These are phyloP conservation scores for Bipolaris sorokiniana DNA, from an alignment of 2,329 filamentous ascomycete species.

Conservation along the genomic window DNA sequence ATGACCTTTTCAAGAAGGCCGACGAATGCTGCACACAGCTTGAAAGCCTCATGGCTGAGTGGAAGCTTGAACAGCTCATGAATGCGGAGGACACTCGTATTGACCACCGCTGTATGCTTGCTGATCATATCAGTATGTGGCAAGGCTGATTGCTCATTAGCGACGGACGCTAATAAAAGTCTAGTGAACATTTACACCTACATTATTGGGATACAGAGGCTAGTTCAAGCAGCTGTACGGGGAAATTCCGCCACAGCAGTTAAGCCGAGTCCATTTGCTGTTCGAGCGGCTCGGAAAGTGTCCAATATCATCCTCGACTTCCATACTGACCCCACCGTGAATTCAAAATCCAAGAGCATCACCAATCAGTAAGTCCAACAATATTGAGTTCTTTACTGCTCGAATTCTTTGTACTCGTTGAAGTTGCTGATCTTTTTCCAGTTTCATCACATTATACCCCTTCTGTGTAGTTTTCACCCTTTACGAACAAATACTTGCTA, in stretches of 20 bases:
- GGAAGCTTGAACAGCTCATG: constrained; percentile 15
- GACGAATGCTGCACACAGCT: constrained; percentile 27
- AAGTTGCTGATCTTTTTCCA: constrained; percentile 6
- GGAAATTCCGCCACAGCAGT: neutral
- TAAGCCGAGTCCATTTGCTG: constrained; percentile 21
- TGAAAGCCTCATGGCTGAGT: constrained; percentile 23
- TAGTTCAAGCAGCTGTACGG: constrained; percentile 12
- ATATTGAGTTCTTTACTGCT: neutral
- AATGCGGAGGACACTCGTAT: constrained; percentile 5
- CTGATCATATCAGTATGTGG: constrained; percentile 28
- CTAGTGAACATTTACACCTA: constrained; percentile 32
- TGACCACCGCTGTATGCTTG: constrained; percentile 24
- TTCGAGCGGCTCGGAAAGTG: constrained; percentile 35
- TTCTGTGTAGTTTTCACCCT: constrained; percentile 41
- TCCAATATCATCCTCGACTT: constrained; percentile 31
- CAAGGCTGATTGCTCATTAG: too few relatives aligned
- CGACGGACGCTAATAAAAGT: neutral
- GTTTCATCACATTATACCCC: constrained; percentile 40
- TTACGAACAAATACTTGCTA: constrained; percentile 38
- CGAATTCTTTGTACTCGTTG: neutral
- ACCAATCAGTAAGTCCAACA: constrained; percentile 28
- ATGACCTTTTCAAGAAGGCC: constrained; percentile 14
- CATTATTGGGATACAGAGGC: constrained; percentile 35
- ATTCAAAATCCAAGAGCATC: constrained; percentile 13
- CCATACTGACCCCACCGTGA: constrained; percentile 3